Percentiles rank a stretch among this genome's conserved stretches.
These are phyloP conservation scores for Vitis cinerea DNA, from an alignment of 164 flowering plant genomes.

Conservation along the genomic window DNA sequence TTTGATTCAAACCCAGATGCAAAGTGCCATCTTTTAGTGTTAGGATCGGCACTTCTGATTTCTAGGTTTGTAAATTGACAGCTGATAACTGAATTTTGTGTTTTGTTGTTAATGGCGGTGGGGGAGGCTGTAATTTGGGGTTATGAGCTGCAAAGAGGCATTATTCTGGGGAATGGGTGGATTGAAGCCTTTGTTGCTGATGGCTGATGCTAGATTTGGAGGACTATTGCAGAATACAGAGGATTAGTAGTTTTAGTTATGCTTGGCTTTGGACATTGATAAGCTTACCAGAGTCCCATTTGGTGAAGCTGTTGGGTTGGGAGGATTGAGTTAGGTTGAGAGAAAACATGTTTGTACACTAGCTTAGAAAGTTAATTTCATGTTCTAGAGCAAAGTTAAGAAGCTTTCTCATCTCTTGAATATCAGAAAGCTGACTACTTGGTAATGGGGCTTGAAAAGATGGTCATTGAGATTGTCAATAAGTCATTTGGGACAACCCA, in stretches of 20 bases:
- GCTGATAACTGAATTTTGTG: not conserved
- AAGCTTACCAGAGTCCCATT: not conserved
- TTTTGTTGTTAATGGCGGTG: not conserved
- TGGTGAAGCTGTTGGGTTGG: no score
- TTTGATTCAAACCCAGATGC: not conserved
- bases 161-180: not conserved
- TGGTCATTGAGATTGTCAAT: no score
- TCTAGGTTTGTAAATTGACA: not conserved
- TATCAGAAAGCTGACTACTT: no score
- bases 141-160: not conserved
- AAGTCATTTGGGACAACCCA: no score
- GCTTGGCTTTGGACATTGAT: not conserved
- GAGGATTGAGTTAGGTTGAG: no score
- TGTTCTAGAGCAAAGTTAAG: not conserved
- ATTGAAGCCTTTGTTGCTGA: not conserved
- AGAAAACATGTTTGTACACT: not conserved
- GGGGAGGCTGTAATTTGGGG: not conserved
- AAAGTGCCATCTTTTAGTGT: not conserved
- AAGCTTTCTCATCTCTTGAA: not conserved
- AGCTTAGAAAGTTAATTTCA: not conserved
- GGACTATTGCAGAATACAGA: not conserved
- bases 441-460: no score
- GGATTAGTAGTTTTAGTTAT: not conserved
- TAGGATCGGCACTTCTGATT: not conserved
- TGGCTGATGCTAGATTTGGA: not conserved